These are phyloP conservation scores for Coprinopsis marcescibilis DNA, from an alignment of 768 basidiomycete genomes.

Conservation along the genomic window DNA sequence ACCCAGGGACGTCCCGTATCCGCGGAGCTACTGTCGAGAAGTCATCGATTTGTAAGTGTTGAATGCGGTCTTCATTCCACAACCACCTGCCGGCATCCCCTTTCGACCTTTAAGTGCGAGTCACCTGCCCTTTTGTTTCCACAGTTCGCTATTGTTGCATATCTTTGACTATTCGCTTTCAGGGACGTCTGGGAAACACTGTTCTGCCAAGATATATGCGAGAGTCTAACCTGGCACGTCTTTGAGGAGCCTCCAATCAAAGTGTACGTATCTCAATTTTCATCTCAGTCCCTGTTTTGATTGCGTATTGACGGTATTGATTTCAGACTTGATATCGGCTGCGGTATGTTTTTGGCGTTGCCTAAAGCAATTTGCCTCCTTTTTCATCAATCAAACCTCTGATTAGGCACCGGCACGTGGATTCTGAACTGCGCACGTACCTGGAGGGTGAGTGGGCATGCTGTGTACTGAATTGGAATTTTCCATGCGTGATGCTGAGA, in stretches of 20 bases:
- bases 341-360: conserved; percentile 41
- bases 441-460: conserved; percentile 49
- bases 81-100: neutral
- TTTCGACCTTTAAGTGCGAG: neutral
- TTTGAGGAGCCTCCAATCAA: conserved; percentile 53
- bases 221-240: conserved; percentile 59
- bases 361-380: neutral
- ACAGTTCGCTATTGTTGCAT: neutral
- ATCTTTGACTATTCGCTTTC: conserved; percentile 1
- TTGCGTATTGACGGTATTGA: neutral
- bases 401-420: conserved; percentile 67
- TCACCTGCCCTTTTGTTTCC: neutral
- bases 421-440: conserved; percentile 54
- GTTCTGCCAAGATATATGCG: conserved; percentile 46
- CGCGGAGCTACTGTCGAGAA: conserved; percentile 56
- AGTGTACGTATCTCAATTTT: conserved; percentile 41
- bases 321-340: conserved; percentile 63
- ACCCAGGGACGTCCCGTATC: conserved; percentile 56
- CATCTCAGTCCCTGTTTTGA: conserved; percentile 3
- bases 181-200: conserved; percentile 70
- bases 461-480: neutral
- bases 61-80: neutral
- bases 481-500: conserved; percentile 5
- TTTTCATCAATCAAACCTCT: conserved; percentile 1
- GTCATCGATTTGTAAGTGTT: conserved; percentile 61